phyloP scores from a whole-genome alignment of 192 early-diverging fungal genomes.

The Linnemannia hyalina region DNA sequence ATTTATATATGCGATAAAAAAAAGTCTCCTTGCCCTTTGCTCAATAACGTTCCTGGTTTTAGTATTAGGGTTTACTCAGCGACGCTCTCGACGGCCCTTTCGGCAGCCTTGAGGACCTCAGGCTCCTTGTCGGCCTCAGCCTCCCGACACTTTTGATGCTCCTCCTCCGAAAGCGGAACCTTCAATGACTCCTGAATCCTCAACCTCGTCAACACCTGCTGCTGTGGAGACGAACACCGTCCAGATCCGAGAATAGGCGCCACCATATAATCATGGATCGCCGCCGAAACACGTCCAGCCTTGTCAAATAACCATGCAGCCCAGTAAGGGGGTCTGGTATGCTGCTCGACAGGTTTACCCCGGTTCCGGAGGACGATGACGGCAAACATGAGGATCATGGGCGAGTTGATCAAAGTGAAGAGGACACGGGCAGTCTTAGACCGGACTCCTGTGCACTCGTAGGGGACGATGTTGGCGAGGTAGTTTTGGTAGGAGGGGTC shows the following conservation, averaged over 20 bases:
- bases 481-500: constrained; percentile 44
- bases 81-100: constrained; percentile 4
- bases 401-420: constrained; percentile 5
- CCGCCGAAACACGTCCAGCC: constrained; percentile 3
- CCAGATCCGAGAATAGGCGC: constrained; percentile 40
- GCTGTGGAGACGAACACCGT: constrained; percentile 13
- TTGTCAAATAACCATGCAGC: constrained; percentile 33
- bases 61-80: constrained; percentile 2
- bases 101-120: background rate
- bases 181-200: constrained; percentile 17
- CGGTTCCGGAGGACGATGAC: constrained; percentile 11
- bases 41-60: too few relatives aligned
- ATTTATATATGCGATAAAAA: too few relatives aligned
- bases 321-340: constrained; percentile 29
- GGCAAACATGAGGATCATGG: constrained; percentile 24
- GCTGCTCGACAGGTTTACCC: constrained; percentile 15
- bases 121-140: constrained; percentile 6
- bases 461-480: constrained; percentile 38
- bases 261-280: constrained; percentile 17
- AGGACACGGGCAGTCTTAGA: constrained; percentile 29
- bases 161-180: background rate
- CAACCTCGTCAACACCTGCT: constrained; percentile 12
- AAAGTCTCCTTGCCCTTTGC: too few relatives aligned
- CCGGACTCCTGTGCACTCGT: constrained; percentile 21
- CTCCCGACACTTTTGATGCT: constrained; percentile 15